Conservation (phyloP, 2,329 filamentous ascomycete species). For the Aspergillus tubingensis region DNA sequence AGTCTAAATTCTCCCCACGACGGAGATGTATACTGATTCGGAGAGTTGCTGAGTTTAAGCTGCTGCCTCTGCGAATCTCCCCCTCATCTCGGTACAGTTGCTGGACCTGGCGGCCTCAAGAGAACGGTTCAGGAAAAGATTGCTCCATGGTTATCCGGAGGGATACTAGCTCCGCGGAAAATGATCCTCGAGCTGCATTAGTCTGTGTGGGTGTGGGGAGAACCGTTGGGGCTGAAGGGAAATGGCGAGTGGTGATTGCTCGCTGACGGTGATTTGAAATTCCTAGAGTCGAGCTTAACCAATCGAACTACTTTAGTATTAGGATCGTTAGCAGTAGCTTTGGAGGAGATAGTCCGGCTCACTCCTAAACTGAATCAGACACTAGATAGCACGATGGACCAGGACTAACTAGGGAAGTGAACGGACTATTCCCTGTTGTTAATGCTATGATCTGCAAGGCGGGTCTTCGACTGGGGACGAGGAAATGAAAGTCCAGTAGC, state of each 20-base stretch:
- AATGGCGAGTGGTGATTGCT: neutral
- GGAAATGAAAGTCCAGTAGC: neutral
- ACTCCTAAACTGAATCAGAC: neutral
- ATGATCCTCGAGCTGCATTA: slow-evolving; percentile 2
- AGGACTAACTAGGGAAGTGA: neutral
- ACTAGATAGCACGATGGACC: neutral
- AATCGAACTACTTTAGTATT: neutral
- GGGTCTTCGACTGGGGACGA: neutral
- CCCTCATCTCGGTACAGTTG: neutral
- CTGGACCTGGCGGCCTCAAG: neutral
- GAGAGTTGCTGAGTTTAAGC: slow-evolving; percentile 1
- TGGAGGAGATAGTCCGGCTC: neutral
- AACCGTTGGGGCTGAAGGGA: neutral
- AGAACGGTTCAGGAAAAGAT: neutral
- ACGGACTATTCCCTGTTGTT: neutral
- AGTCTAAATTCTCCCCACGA: neutral
- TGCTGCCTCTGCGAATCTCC: neutral
- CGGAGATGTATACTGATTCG: neutral
- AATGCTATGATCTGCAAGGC: slow-evolving; percentile 8
- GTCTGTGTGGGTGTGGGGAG: neutral
- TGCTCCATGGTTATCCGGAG: neutral
- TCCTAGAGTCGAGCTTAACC: neutral
- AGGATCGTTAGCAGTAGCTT: neutral
- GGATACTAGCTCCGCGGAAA: neutral
- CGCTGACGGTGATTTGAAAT: neutral